Evolutionary conservation across 768 basidiomycete genomes (phyloP).

Genomic region (Xerocomellus amylosporus): DNA sequence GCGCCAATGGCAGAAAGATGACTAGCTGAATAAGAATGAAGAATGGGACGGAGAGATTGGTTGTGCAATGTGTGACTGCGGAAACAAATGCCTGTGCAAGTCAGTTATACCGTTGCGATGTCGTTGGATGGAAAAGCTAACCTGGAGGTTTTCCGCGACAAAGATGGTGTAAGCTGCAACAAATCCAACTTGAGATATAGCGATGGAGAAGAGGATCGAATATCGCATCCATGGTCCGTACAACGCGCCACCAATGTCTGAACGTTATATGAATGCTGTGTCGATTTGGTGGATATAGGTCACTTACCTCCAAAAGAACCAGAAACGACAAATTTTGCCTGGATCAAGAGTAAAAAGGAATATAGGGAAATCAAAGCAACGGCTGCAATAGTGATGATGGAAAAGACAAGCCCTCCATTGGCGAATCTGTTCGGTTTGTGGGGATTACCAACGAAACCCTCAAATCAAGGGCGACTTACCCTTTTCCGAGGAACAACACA

Average conservation of each 20-base stretch:
- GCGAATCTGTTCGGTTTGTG: conserved; percentile 59
- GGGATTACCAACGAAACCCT: conserved; percentile 2
- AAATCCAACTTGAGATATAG: conserved; percentile 87
- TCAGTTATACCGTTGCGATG: not conserved
- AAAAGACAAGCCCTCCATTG: conserved; percentile 95
- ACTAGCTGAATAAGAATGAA: conserved; percentile 83
- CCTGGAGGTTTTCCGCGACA: conserved; percentile 84
- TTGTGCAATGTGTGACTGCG: conserved; percentile 74
- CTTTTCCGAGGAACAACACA: conserved; percentile 93
- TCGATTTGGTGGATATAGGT: not conserved
- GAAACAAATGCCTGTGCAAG: conserved; percentile 71
- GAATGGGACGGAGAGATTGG: conserved; percentile 62
- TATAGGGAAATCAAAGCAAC: conserved; percentile 88
- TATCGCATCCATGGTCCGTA: conserved; percentile 95
- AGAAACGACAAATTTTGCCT: conserved; percentile 83
- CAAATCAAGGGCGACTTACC: conserved; percentile 40
- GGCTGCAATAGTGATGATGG: conserved; percentile 65
- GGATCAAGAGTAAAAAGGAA: conserved; percentile 88
- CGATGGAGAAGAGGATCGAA: conserved; percentile 81
- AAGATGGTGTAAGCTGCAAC: conserved; percentile 93
- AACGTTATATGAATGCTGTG: not conserved
- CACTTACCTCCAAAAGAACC: conserved; percentile 88
- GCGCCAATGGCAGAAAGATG: conserved; percentile 85
- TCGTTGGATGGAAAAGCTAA: conserved; percentile 9
- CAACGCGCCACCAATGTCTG: conserved; percentile 89